Base-by-base conservation (phyloP, 176 grass and related monocot genomes). In the Cymbopogon citratus region DNA sequence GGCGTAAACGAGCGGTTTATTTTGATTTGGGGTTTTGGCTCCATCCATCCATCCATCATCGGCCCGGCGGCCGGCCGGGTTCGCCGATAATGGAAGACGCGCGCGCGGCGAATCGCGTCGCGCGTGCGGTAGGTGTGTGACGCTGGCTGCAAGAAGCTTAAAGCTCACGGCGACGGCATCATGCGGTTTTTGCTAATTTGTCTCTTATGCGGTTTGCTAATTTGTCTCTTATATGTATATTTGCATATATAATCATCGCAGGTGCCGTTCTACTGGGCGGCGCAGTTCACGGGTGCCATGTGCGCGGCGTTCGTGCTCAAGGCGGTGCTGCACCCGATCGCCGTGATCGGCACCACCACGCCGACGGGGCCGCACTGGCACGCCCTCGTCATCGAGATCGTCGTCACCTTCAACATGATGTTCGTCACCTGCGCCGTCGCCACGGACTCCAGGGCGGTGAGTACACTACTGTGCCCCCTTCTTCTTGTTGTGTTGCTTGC, bases 361-460 rank as follows among this genome's bases (percentile, higher is more conserved):
- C 97, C 97, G 7, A 48, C 91, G 19, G 96, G 84, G 2, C 82
- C 91, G 24, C 90, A 93, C 51, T 86, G 85, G 87, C 93, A 95
- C 11, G 92, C 97, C 1, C 86, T 99, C 26, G 14, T 93, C 74
- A 64, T 95, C 69, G 97, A 99, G 85, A 87, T 93, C 64, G 85
- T 99, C 10, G 93, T 99, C 61, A 99, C 97, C 27, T 99, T 99
- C 65, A 82, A 72, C 85, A 99, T 99, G 97, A 99, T 99, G 97
- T 99, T 99, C 66, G 93, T 99, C 73, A 99, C 97, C 39, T 82
- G 89, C 69, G 97, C 97, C 31, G 97, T 99, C 31, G 97, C 97
- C 1, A 99, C 97, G 1, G 97, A 99, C 49, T 91, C 97, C 2
- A 99, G 82, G 90, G 97, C 97, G 52, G 97, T 98, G 57, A 87